phyloP scores from a whole-genome alignment of 1,284 basidiomycete genomes.

The Porogramme epimiltina region DNA sequence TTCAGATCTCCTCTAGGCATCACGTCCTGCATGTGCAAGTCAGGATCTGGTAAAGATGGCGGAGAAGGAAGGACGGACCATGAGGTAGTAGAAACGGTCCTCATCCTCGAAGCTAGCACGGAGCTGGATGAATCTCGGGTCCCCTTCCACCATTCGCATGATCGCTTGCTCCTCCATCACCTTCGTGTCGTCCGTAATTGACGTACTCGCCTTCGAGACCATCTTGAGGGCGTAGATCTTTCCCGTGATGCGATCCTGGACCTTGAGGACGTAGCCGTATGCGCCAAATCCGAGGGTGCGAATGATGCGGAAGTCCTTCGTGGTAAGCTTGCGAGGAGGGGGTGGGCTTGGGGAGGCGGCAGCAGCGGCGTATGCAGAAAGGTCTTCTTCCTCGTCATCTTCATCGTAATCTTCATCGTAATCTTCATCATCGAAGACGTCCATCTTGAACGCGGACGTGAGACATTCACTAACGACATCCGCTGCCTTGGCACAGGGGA shows the following conservation, averaged over 20 bases:
- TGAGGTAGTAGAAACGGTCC: slow-evolving; percentile 31
- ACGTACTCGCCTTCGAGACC: slow-evolving; percentile 19
- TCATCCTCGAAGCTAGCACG: slow-evolving; percentile 28
- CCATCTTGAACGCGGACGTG: not conserved
- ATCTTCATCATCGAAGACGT: not conserved
- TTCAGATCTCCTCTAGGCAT: slow-evolving; percentile 22
- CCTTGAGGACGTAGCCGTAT: slow-evolving; percentile 26
- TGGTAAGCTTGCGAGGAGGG: slow-evolving; percentile 1
- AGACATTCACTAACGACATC: not conserved
- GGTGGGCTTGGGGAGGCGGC: not conserved
- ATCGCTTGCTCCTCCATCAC: slow-evolving; percentile 18
- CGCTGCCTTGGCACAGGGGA: not conserved
- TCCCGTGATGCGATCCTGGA: slow-evolving; percentile 18
- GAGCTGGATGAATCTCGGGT: slow-evolving; percentile 17
- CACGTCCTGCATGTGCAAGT: slow-evolving; percentile 17
- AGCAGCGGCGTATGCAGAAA: not conserved
- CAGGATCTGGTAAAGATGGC: not conserved
- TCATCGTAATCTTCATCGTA: too few species aligned
- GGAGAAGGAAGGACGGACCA: slow-evolving; percentile 15
- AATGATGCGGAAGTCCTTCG: slow-evolving; percentile 20
- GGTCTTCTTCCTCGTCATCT: too few species aligned
- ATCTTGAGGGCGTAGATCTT: slow-evolving; percentile 26
- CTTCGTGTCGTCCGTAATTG: not conserved
- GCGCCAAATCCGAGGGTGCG: slow-evolving; percentile 26
- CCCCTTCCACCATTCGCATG: slow-evolving; percentile 13